phyloP scores from a whole-genome alignment of 768 basidiomycete species.

The Collybia sp. region DNA sequence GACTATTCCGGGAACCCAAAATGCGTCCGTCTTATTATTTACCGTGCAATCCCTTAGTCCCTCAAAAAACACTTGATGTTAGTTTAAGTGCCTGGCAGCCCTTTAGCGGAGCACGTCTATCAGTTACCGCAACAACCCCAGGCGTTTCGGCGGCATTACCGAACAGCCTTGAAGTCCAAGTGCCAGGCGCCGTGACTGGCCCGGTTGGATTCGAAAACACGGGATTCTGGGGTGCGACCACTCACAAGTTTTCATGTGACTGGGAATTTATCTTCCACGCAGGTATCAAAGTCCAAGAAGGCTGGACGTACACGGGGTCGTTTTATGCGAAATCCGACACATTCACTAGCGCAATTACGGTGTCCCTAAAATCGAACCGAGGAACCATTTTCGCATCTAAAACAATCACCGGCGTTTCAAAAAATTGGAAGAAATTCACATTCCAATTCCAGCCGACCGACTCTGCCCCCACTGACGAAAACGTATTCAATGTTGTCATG shows the following conservation, averaged over 20 bases:
- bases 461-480: slow-evolving; percentile 37
- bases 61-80: neutral
- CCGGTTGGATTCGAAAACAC: slow-evolving; percentile 46
- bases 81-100: slow-evolving; percentile 41
- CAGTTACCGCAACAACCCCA: slow-evolving; percentile 34
- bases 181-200: slow-evolving; percentile 31
- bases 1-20: slow-evolving; percentile 41
- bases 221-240: slow-evolving; percentile 43
- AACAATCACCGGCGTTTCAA: slow-evolving; percentile 25
- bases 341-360: slow-evolving; percentile 28
- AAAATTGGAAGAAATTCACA: slow-evolving; percentile 42
- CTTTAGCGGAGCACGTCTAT: slow-evolving; percentile 28
- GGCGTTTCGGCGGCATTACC: slow-evolving; percentile 48
- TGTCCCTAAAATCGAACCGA: slow-evolving; percentile 33
- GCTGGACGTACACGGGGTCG: slow-evolving; percentile 52
- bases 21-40: slow-evolving; percentile 19
- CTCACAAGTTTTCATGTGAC: neutral
- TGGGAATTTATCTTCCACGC: neutral
- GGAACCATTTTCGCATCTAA: slow-evolving; percentile 34
- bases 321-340: slow-evolving; percentile 38
- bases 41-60: neutral
- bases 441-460: slow-evolving; percentile 35
- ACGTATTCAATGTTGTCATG: slow-evolving; percentile 47
- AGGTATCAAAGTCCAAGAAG: slow-evolving; percentile 51
- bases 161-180: slow-evolving; percentile 45